phyloP scores from a whole-genome alignment of 768 basidiomycete genomes.

The Kwoniella heveanensis region DNA sequence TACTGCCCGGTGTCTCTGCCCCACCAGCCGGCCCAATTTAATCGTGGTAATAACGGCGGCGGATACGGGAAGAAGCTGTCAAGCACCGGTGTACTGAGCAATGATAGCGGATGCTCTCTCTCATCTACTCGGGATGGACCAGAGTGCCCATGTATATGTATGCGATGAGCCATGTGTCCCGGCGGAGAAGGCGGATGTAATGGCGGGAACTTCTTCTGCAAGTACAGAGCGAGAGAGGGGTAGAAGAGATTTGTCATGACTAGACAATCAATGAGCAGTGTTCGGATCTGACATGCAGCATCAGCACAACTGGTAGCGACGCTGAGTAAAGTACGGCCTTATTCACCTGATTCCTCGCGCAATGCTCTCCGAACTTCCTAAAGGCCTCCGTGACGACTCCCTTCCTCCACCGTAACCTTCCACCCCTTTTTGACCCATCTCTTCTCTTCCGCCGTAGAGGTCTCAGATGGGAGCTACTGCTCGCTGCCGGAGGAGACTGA shows the following conservation, averaged over 20 bases:
- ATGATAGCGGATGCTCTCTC: constrained; percentile 49
- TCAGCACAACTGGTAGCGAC: background rate
- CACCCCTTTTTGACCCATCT: constrained; percentile 9
- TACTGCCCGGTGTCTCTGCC: constrained; percentile 28
- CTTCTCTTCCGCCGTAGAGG: constrained; percentile 15
- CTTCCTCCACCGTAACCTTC: constrained; percentile 21
- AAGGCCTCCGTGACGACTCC: constrained; percentile 47
- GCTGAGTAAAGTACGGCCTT: background rate
- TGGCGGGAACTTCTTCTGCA: constrained; percentile 42
- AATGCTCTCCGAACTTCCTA: constrained; percentile 52
- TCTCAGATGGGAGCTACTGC: constrained; percentile 2
- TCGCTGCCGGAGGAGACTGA: constrained; percentile 3
- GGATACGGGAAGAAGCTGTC: constrained; percentile 55
- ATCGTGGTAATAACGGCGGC: constrained; percentile 45
- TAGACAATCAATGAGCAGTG: constrained; percentile 53
- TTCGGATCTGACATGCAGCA: constrained; percentile 43
- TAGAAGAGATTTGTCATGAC: constrained; percentile 57
- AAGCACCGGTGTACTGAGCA: constrained; percentile 48
- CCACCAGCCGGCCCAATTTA: constrained; percentile 46
- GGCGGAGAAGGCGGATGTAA: constrained; percentile 37
- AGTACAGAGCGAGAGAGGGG: constrained; percentile 51
- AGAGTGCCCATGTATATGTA: constrained; percentile 17
- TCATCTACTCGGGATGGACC: constrained; percentile 7
- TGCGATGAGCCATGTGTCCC: constrained; percentile 28
- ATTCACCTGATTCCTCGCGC: constrained; percentile 55